These are phyloP conservation scores for Penicillium malachiteum DNA, from an alignment of 495 filamentous ascomycete genomes.

Conservation along the genomic window DNA sequence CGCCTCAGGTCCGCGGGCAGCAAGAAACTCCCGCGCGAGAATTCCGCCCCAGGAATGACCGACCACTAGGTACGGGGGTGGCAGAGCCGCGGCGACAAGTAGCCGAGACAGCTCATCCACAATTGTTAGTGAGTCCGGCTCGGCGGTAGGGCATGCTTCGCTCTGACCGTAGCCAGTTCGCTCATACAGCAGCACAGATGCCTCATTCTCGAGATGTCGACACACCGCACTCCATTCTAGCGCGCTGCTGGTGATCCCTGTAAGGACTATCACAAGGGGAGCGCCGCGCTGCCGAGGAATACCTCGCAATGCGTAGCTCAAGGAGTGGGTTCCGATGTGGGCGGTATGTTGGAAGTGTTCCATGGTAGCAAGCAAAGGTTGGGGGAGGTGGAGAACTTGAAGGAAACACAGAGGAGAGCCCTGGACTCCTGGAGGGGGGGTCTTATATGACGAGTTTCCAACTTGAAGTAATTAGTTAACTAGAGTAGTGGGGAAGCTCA, in stretches of 20 bases:
- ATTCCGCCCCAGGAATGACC: conserved; percentile 11
- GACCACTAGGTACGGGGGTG: conserved; percentile 8
- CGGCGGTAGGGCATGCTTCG: conserved; percentile 1
- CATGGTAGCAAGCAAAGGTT: no score
- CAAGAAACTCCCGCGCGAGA: conserved; percentile 6
- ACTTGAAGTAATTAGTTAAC: no score
- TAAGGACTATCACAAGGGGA: conserved; percentile 2
- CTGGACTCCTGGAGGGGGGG: no score
- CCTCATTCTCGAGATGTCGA: conserved; percentile 6
- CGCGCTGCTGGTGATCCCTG: conserved; percentile 9
- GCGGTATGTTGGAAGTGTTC: conserved; percentile 8
- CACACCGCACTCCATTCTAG: conserved; percentile 11
- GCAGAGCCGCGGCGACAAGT: neutral
- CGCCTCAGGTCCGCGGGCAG: neutral
- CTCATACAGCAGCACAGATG: conserved; percentile 4
- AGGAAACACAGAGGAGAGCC: no score
- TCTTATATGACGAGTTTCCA: no score
- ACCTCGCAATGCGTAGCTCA: conserved; percentile 11
- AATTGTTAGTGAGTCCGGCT: conserved; percentile 9
- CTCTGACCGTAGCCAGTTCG: conserved; percentile 9
- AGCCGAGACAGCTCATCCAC: conserved; percentile 7
- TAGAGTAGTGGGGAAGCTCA: no score
- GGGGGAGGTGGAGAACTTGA: no score
- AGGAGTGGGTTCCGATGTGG: conserved; percentile 7
- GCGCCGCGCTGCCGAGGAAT: neutral